Conservation (phyloP, 148 eudicot genomes). For the Silene latifolia region DNA sequence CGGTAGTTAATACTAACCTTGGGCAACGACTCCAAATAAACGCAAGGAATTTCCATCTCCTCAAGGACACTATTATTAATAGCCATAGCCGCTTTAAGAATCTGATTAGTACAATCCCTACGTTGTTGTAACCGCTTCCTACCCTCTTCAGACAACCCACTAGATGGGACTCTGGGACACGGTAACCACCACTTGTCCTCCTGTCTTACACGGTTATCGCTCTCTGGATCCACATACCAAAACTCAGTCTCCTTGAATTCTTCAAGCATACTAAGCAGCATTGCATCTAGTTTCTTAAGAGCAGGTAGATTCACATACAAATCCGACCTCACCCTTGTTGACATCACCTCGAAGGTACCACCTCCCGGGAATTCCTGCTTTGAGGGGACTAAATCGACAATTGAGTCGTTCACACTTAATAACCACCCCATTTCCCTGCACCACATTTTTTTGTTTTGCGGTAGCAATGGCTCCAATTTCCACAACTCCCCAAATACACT, state of each 20-base stretch:
- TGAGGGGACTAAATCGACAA: slow-evolving; percentile 88
- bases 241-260: slow-evolving; percentile 82
- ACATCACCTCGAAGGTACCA: slow-evolving; percentile 86
- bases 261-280: slow-evolving; percentile 75
- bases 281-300: slow-evolving; percentile 82
- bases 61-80: slow-evolving; percentile 78
- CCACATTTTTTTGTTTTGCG: slow-evolving; percentile 82
- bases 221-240: slow-evolving; percentile 57
- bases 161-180: slow-evolving; percentile 67
- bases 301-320: slow-evolving; percentile 89
- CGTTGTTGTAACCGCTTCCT: slow-evolving; percentile 86
- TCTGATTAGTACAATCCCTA: slow-evolving; percentile 85
- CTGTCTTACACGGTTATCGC: slow-evolving; percentile 51
- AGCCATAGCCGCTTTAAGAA: slow-evolving; percentile 93
- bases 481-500: slow-evolving; percentile 88
- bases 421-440: slow-evolving; percentile 95
- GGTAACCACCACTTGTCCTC: slow-evolving; percentile 99
- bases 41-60: slow-evolving; percentile 89
- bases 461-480: slow-evolving; percentile 85
- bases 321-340: slow-evolving; percentile 70
- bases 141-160: slow-evolving; percentile 71
- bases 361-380: slow-evolving; percentile 76
- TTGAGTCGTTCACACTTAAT: slow-evolving; percentile 76
- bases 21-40: slow-evolving; percentile 83
- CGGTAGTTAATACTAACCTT: slow-evolving; percentile 43